Base-by-base conservation (phyloP, 2,329 filamentous ascomycete genomes). In the Botrytis cinerea region DNA sequence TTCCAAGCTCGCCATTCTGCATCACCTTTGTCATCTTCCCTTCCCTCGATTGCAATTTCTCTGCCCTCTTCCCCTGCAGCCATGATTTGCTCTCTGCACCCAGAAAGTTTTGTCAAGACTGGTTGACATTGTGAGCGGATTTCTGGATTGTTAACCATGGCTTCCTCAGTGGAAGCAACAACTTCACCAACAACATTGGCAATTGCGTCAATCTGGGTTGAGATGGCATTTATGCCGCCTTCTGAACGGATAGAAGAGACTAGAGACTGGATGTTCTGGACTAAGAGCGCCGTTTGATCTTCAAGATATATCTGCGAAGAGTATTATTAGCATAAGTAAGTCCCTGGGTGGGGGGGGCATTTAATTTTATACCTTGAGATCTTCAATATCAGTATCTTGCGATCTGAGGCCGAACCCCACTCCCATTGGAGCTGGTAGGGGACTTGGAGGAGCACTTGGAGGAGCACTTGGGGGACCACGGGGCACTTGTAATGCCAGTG, bases 261-360 rank as follows among this genome's bases (percentile, higher is more conserved):
- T 12, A 97, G 87, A n/a, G 90, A 88, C 82, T 96, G 93, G 76
- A 97, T 94, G 62, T 90, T 92, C 77, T 93, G 90, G 40, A 96
- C 91, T 74, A 97, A 87, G 4, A 90, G 84, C 69, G 93, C 92
- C 18, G 92, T 95, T 81, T 96, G 93, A 80, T 95, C 92, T 80
- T 96, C 92, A 51, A 97, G 88, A 80, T 94, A 95, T 74, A 93
- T 88, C 89, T 92, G 70, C 51, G 73, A 45, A 60, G 62, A 62
- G 77, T 71, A 78, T 79, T 76, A 80, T 79, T 76, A 80, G 75
- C 67, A 71, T 59, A 46, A 70, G 35, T 61, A 20, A 35, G 61
- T n/a, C 38, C 48, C 12, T n/a, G 25, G 10, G 18, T 59, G 10
- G 35, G 10, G 18, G 61, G 10, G 35, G 16, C 10, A 28, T 43